These are phyloP conservation scores for Diaporthe sp. DNA, from an alignment of 2,329 filamentous ascomycete genomes.

Conservation along the genomic window DNA sequence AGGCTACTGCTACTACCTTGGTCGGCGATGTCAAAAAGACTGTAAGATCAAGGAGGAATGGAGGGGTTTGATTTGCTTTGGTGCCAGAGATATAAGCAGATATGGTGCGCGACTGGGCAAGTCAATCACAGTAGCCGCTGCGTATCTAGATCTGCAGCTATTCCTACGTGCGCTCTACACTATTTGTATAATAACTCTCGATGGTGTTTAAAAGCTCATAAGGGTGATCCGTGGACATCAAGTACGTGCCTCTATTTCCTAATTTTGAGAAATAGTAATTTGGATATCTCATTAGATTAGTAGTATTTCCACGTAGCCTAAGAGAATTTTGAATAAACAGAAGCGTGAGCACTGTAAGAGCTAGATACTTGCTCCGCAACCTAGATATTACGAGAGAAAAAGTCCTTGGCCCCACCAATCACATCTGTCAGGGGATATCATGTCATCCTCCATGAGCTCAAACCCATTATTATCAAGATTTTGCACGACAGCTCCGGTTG, in stretches of 20 bases:
- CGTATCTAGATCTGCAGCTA: too few relatives aligned
- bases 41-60: background rate
- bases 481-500: background rate
- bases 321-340: background rate
- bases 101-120: background rate
- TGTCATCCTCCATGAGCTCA: background rate
- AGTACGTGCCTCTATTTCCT: too few relatives aligned
- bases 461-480: background rate
- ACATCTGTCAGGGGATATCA: background rate
- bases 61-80: background rate
- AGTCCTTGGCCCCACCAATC: background rate
- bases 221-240: too few relatives aligned
- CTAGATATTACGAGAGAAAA: background rate
- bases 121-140: background rate
- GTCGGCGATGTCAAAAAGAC: background rate
- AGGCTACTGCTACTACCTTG: background rate
- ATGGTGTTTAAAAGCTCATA: too few relatives aligned
- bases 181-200: background rate
- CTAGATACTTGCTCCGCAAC: background rate
- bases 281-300: too few relatives aligned
- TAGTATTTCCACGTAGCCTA: background rate
- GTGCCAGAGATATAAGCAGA: background rate
- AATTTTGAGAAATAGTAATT: background rate
- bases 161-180: too few relatives aligned
- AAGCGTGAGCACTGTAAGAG: background rate